Evolutionary conservation across 495 filamentous ascomycete genomes (phyloP).

Genomic region (Podospora comata): DNA sequence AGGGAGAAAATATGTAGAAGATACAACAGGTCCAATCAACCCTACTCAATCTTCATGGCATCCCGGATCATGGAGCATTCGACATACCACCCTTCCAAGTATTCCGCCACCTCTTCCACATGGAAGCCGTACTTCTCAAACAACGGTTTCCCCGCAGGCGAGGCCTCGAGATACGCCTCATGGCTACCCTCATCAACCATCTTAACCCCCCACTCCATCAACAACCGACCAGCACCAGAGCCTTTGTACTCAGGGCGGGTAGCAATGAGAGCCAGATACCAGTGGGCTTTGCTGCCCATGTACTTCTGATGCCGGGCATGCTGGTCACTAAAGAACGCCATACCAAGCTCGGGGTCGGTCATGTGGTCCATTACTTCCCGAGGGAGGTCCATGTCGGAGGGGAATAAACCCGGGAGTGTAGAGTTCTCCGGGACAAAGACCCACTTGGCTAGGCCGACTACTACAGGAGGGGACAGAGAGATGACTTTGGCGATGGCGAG

Average conservation of each 20-base stretch:
- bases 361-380: not conserved
- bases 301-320: not conserved
- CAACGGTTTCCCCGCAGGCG: not conserved
- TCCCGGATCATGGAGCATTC: not conserved
- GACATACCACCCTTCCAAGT: not conserved
- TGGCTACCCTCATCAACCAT: not conserved
- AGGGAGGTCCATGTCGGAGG: not conserved
- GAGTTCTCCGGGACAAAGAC: not conserved
- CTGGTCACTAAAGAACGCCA: not conserved
- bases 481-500: slow-evolving; percentile 6
- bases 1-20: not conserved
- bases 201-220: not conserved
- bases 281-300: not conserved
- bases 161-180: not conserved
- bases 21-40: not conserved
- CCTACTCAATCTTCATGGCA: not conserved
- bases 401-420: not conserved
- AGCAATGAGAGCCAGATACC: not conserved
- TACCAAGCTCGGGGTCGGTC: not conserved
- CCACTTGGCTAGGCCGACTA: not conserved
- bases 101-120: not conserved
- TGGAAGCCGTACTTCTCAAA: not conserved
- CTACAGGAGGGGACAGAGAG: not conserved
- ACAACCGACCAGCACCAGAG: not conserved
- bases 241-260: not conserved